phyloP scores from a whole-genome alignment of 768 basidiomycete genomes.

The Suillus ampliporus region DNA sequence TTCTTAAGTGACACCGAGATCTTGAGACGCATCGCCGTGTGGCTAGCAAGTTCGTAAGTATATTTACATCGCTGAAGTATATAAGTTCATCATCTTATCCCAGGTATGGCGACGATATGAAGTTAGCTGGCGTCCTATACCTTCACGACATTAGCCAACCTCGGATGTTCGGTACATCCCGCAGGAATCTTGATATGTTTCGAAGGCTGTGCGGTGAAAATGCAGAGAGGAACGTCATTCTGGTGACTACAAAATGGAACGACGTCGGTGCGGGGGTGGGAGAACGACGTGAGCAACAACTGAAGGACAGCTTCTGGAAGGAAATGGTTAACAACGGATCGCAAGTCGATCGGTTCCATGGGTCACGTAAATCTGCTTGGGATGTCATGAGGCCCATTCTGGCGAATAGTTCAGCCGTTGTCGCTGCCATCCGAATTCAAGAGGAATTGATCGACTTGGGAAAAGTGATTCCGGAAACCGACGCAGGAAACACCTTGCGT shows the following conservation, averaged over 20 bases:
- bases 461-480: background rate
- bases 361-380: slow-evolving; percentile 31
- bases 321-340: slow-evolving; percentile 35
- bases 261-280: slow-evolving; percentile 24
- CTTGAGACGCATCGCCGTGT: slow-evolving; percentile 30
- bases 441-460: background rate
- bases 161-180: slow-evolving; percentile 35
- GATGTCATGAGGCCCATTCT: slow-evolving; percentile 27
- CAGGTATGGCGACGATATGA: slow-evolving; percentile 31
- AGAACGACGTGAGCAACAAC: slow-evolving; percentile 33
- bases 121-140: slow-evolving; percentile 40
- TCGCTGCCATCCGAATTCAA: background rate
- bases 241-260: slow-evolving; percentile 46
- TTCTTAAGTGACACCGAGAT: slow-evolving; percentile 28
- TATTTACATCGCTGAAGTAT: background rate
- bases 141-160: slow-evolving; percentile 42
- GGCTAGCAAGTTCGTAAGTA: slow-evolving; percentile 33
- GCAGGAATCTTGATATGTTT: slow-evolving; percentile 39
- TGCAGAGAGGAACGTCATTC: slow-evolving; percentile 36
- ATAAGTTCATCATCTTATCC: background rate
- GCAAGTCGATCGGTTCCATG: slow-evolving; percentile 27
- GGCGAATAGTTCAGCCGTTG: too few relatives aligned
- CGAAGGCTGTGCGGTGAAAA: slow-evolving; percentile 25
- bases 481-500: background rate
- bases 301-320: slow-evolving; percentile 35